Evolutionary conservation across 106 monocot genomes (phyloP), one percentile per base, ranked within the genome.

Genomic region (Hemerocallis citrina): DNA sequence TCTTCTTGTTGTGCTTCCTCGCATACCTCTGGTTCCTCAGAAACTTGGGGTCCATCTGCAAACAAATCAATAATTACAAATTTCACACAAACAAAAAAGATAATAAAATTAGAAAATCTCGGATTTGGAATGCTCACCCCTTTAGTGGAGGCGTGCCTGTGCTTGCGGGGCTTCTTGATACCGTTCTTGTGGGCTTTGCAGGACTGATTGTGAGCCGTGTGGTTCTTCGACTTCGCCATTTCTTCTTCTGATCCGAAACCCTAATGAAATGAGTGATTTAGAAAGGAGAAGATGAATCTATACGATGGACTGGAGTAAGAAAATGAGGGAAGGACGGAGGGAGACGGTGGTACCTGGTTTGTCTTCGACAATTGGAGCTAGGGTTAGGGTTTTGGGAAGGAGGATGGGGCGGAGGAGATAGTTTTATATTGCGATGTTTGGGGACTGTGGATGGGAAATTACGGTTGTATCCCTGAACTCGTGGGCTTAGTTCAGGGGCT

Each of bases 171-270:
- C 68, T 81, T 81, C 76, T 81, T 81, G 76, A 81, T 81, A 0
- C 76, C 81, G 52, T 81, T 81, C 81, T 36, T 81, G 72, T 81
- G 81, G 23, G 81, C 81, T 68, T 81, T 81, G 72, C 68, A 55
- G 2, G 72, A 72, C 64, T 81, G 76, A 64, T 81, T 76, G 68
- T 81, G 81, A 22, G 81, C 81, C 19, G 81, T 81, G 76, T 81
- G 81, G 44, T 81, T 81, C 81, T 81, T 81, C 76, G 81, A 81
- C 72, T 81, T 81, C 54, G 81, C 81, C 81, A 76, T 81, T 68
- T 40, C 59, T 12, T 16, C 28, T 20, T 21, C n/a, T 21, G 10
- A 25, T 16, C 17, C 2, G 20, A 47, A 3, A 8, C 17, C 2
- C 4, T n/a, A 47, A 20, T n/a, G 21, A 20, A 8, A 47, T 20